phyloP scores from a whole-genome alignment of 371 early-diverging fungal genomes.

The Haplosporangium sp. region DNA sequence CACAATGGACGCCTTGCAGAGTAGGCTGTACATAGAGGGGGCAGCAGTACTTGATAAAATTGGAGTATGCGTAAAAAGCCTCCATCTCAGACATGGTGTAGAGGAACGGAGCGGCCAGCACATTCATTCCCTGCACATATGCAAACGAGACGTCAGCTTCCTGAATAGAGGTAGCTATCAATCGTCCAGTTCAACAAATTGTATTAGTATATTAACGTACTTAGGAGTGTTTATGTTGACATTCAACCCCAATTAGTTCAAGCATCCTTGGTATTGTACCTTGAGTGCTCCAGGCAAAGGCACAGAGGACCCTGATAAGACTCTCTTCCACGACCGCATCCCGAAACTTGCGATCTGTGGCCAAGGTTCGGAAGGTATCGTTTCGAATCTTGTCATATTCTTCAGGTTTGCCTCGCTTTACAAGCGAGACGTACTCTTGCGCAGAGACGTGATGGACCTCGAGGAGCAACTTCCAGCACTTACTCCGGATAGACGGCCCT shows the following conservation, averaged over 20 bases:
- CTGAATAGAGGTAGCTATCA: conserved; percentile 17
- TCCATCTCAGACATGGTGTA: conserved; percentile 93
- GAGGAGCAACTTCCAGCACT: conserved; percentile 86
- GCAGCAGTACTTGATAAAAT: conserved; percentile 85
- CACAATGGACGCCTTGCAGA: conserved; percentile 92
- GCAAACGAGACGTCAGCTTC: conserved; percentile 60
- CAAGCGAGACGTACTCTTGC: conserved; percentile 78
- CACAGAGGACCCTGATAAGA: conserved; percentile 86
- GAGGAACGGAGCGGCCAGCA: conserved; percentile 91
- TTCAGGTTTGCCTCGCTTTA: conserved; percentile 76
- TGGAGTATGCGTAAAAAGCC: conserved; percentile 87
- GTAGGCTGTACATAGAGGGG: conserved; percentile 94
- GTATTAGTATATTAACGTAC: no score
- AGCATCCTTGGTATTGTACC: conserved; percentile 28
- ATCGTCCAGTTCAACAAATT: no score
- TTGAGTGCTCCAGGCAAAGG: conserved; percentile 81
- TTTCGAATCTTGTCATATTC: conserved; percentile 86
- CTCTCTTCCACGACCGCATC: conserved; percentile 80
- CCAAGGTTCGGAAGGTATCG: conserved; percentile 90
- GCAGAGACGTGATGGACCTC: conserved; percentile 81
- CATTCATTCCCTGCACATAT: conserved; percentile 98
- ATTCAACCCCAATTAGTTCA: background rate
- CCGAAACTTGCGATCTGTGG: conserved; percentile 82
- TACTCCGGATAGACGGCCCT: conserved; percentile 39
- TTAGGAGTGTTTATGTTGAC: background rate